A percentile compares a stretch with the other conserved stretches of the same genome.
Evolutionary conservation across 2,329 filamentous ascomycete genomes (phyloP).

Genomic region (Cordyceps cateniannulata): DNA sequence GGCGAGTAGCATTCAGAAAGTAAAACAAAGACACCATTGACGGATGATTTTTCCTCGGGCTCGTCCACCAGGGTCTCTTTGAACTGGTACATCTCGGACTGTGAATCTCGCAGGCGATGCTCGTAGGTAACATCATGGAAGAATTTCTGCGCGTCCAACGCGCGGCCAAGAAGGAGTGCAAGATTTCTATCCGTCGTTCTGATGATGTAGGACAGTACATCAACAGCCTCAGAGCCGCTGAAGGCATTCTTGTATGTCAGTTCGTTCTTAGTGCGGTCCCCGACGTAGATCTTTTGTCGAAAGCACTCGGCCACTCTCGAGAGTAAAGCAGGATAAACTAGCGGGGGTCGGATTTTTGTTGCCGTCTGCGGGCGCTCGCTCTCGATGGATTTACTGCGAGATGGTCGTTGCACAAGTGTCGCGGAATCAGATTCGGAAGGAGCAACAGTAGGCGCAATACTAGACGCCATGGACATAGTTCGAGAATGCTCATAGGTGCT

Average conservation of each 20-base stretch:
- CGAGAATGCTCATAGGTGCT: slow-evolving; percentile 44
- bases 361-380: slow-evolving; percentile 51
- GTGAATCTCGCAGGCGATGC: slow-evolving; percentile 88
- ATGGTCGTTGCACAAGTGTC: slow-evolving; percentile 48
- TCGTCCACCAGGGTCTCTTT: slow-evolving; percentile 86
- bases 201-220: slow-evolving; percentile 93
- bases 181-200: slow-evolving; percentile 94
- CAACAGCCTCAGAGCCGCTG: slow-evolving; percentile 90
- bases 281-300: slow-evolving; percentile 76
- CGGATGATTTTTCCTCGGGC: slow-evolving; percentile 60
- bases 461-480: slow-evolving; percentile 92
- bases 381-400: slow-evolving; percentile 49
- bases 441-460: slow-evolving; percentile 63
- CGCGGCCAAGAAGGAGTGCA: slow-evolving; percentile 81
- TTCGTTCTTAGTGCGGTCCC: slow-evolving; percentile 92
- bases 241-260: slow-evolving; percentile 97
- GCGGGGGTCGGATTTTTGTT: slow-evolving; percentile 61
- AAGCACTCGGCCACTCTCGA: slow-evolving; percentile 94
- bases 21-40: slow-evolving; percentile 94
- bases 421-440: slow-evolving; percentile 50
- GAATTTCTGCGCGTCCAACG: slow-evolving; percentile 95
- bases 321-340: slow-evolving; percentile 89
- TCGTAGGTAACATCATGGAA: slow-evolving; percentile 99
- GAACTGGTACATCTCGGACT: slow-evolving; percentile 94
- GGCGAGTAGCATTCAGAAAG: slow-evolving; percentile 97